phyloP scores from a whole-genome alignment of 2,329 filamentous ascomycete species.

The Trichoderma koningiopsis region DNA sequence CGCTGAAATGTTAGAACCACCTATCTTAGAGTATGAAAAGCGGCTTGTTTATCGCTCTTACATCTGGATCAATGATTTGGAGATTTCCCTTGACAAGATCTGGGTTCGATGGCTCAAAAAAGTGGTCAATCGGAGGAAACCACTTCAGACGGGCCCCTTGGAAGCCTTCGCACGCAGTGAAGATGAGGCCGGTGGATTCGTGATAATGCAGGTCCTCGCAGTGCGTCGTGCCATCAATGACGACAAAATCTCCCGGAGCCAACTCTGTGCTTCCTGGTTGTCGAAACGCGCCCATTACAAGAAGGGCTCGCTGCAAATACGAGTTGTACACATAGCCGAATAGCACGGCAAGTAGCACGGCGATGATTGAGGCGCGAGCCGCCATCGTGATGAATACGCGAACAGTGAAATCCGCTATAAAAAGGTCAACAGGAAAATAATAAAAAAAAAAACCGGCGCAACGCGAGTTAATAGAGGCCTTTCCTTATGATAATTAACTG shows the following conservation, averaged over 20 bases:
- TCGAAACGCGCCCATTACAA: constrained; percentile 37
- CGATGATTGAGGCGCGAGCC: background rate
- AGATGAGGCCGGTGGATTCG: constrained; percentile 49
- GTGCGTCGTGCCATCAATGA: constrained; percentile 54
- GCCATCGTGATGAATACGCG: constrained; percentile 17
- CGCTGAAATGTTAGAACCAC: constrained; percentile 26
- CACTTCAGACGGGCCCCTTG: constrained; percentile 47
- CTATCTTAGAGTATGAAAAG: background rate
- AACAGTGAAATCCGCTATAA: background rate
- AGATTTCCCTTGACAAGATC: constrained; percentile 47
- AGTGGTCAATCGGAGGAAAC: constrained; percentile 53
- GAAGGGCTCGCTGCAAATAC: background rate
- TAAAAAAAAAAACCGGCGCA: background rate
- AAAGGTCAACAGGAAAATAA: background rate
- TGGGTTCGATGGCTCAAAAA: constrained; percentile 44
- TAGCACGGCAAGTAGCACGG: constrained; percentile 22
- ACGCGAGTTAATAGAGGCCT: background rate
- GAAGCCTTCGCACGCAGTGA: constrained; percentile 58
- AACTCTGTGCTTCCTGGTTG: constrained; percentile 30
- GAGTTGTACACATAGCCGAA: constrained; percentile 24
- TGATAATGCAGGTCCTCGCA: constrained; percentile 65
- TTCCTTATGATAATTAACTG: background rate
- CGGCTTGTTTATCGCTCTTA: constrained; percentile 33
- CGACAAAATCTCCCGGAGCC: constrained; percentile 38
- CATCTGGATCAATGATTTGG: constrained; percentile 57